Percentiles rank a stretch among this genome's conserved stretches.
phyloP scores from a whole-genome alignment of 2,329 filamentous ascomycete genomes.

The Arachnomyces sp. region DNA sequence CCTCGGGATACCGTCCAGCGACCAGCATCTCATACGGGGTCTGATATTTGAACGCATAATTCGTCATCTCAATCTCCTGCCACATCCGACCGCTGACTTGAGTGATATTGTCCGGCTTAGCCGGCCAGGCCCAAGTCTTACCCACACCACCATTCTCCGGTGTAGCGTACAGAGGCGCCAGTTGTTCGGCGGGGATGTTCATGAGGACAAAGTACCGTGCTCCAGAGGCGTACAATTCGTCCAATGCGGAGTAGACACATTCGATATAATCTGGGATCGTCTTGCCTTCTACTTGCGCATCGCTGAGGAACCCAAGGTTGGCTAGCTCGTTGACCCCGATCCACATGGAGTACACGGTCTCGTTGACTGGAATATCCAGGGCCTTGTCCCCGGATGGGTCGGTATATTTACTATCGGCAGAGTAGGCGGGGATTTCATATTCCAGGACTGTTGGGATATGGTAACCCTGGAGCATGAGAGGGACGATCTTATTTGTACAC shows the following conservation, averaged over 20 bases:
- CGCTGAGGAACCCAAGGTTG: constrained; percentile 56
- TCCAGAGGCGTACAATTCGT: constrained; percentile 57
- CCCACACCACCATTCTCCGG: constrained; percentile 38
- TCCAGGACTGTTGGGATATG: constrained; percentile 57
- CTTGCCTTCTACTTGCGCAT: constrained; percentile 52
- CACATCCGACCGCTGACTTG: constrained; percentile 45
- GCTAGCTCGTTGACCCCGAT: constrained; percentile 78
- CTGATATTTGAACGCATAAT: constrained; percentile 46
- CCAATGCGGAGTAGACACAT: constrained; percentile 59
- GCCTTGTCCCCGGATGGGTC: constrained; percentile 15
- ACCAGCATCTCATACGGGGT: constrained; percentile 42
- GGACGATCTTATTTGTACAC: constrained; percentile 62
- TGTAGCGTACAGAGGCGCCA: constrained; percentile 59
- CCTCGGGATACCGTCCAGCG: constrained; percentile 42
- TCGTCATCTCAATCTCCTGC: constrained; percentile 44
- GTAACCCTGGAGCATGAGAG: constrained; percentile 49
- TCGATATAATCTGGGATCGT: constrained; percentile 59
- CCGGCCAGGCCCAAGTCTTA: constrained; percentile 39
- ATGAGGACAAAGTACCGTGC: constrained; percentile 65
- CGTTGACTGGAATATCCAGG: constrained; percentile 42
- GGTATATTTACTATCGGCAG: constrained; percentile 21
- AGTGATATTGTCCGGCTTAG: constrained; percentile 45
- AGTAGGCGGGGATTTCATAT: constrained; percentile 48
- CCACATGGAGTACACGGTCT: constrained; percentile 69
- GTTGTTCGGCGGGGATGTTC: constrained; percentile 60